Evolutionary conservation across 148 eudicot genomes (phyloP).

Genomic region (Rhododendron williamsianum): DNA sequence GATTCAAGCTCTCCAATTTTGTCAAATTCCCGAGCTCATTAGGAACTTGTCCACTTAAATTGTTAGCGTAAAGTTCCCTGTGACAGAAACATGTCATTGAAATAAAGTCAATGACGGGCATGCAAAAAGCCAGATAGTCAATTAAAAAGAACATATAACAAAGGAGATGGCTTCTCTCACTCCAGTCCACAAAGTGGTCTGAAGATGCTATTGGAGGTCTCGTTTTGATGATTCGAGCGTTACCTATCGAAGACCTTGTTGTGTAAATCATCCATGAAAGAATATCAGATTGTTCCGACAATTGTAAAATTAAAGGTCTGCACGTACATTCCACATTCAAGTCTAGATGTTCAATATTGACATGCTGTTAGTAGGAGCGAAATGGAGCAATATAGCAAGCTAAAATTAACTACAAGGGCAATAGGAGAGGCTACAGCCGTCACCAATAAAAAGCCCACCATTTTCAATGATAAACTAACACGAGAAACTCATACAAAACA

Average conservation of each 20-base stretch:
- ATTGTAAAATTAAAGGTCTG: neutral
- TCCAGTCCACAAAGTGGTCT: neutral
- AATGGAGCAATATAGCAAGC: neutral
- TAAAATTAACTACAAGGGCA: too few species aligned
- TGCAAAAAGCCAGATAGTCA: neutral
- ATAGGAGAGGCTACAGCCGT: neutral
- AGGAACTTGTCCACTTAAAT: constrained; percentile 66
- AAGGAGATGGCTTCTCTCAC: neutral
- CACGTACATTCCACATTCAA: neutral
- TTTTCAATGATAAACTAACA: neutral
- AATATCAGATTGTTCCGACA: neutral
- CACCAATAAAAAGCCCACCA: neutral
- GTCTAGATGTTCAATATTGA: neutral
- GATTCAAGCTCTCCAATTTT: constrained; percentile 81
- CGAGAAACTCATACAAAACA: neutral
- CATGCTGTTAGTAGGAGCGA: neutral
- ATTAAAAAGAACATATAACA: neutral
- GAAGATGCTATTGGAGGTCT: neutral
- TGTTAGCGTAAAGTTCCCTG: constrained; percentile 83
- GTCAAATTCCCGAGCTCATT: constrained; percentile 68
- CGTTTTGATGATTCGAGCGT: neutral
- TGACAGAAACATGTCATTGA: constrained; percentile 7
- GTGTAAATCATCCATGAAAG: neutral
- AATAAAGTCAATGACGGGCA: neutral
- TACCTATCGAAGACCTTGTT: neutral